Evolutionary conservation across 805 yeast genomes (phyloP), one percentile per base, ranked within the genome.

Genomic region (Wickerhamiella spandovensis): DNA sequence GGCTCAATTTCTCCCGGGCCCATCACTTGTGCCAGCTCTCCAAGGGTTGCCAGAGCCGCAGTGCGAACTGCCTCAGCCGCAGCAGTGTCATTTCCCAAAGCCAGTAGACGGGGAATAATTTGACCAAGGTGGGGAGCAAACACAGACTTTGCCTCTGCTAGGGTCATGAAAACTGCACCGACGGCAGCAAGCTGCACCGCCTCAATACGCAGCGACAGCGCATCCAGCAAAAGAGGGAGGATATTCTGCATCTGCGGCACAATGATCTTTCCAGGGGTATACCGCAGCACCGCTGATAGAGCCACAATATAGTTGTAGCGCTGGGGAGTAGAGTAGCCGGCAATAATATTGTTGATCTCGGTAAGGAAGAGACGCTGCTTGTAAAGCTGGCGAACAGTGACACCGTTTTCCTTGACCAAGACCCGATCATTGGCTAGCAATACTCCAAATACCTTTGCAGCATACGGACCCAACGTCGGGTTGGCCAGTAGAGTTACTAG

Each of bases 301-400:
- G 92, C 78, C 9, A 78, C 72, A 53, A 89, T 66, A 56, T 78
- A 78, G 46, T 76, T 73, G 46, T 78, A 22, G 6, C 75, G 53
- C 75, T 75, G 17, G 62, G 51, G 46, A 52, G 65, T 55, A 28
- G 67, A 64, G 61, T 75, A 79, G 3, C 72, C 73, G 0, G 65
- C 61, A 7, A 82, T 76, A 30, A 87, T 62, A 28, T 62, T 64
- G 0, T 84, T 83, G 5, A 86, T 71, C 1, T 79, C 67, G 8
- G 71, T 66, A 52, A 78, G 77, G 61, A 87, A 86, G 23, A 85
- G 72, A 55, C 80, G 80, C 61, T 92, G 98, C 61, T 87, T 87
- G 72, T 83, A 86, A 22, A 92, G 70, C 44, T 76, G 64, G 52
- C 84, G 75, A 18, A 82, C 75, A 52, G 80, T 77, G 50, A 83